These are phyloP conservation scores for Elsinoe batatas DNA, from an alignment of 2,329 filamentous ascomycete genomes.

Conservation along the genomic window DNA sequence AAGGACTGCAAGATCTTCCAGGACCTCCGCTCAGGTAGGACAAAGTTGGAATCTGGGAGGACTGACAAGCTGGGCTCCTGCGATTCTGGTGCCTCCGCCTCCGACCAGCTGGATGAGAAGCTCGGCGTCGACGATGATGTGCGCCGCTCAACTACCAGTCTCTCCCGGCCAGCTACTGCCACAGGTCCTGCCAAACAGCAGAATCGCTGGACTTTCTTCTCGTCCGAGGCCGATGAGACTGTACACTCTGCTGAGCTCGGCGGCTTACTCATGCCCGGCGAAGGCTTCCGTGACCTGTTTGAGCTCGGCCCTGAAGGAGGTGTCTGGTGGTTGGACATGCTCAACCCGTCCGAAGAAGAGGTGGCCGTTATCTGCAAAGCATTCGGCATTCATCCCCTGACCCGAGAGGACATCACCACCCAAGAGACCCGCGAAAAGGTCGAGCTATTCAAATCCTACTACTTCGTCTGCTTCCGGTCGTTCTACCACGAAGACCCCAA, in stretches of 20 bases:
- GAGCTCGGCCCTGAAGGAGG: conserved; percentile 59
- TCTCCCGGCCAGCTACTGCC: conserved; percentile 20
- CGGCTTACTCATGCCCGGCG: conserved; percentile 78
- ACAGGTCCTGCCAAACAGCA: conserved; percentile 14
- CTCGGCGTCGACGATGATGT: conserved; percentile 36
- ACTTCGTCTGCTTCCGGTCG: conserved; percentile 94
- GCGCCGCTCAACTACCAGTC: conserved; percentile 22
- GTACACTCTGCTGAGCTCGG: conserved; percentile 85
- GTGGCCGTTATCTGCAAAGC: conserved; percentile 81
- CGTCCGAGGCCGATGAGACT: conserved; percentile 84
- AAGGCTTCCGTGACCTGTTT: conserved; percentile 83
- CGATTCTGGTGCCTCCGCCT: conserved; percentile 17
- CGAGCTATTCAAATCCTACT: conserved; percentile 93
- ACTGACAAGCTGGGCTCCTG: not conserved
- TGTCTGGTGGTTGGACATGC: conserved; percentile 98
- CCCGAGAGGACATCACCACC: conserved; percentile 89
- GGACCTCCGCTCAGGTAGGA: conserved; percentile 1
- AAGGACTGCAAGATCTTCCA: conserved; percentile 20
- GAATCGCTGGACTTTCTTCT: conserved; percentile 94
- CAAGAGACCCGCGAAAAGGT: conserved; percentile 98
- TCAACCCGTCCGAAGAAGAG: conserved; percentile 81
- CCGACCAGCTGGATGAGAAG: conserved; percentile 28
- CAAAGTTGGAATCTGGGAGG: not conserved
- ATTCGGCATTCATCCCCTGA: conserved; percentile 91
- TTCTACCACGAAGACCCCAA: conserved; percentile 76